Evolutionary conservation across 2,329 filamentous ascomycete genomes (phyloP).

Genomic region (Mycosphaerella sp.): DNA sequence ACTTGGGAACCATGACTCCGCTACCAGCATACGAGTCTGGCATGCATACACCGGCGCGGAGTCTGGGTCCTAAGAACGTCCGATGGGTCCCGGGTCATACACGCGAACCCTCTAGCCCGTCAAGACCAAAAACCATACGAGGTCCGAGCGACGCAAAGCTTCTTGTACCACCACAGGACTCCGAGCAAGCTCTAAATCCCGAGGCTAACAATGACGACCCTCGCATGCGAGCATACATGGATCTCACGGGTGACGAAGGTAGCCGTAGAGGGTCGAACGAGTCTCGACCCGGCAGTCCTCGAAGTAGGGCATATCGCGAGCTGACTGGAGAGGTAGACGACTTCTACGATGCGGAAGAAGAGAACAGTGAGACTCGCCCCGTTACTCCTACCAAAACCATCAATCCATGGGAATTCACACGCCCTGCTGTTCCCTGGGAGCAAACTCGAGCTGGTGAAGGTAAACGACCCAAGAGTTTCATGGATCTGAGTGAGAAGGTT

Average conservation of each 20-base stretch:
- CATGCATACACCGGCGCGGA: background rate
- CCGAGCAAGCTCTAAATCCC: background rate
- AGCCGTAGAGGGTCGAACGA: background rate
- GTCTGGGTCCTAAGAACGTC: slow-evolving; percentile 2
- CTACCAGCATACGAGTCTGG: slow-evolving; percentile 17
- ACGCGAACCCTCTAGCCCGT: slow-evolving; percentile 8
- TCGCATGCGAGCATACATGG: background rate
- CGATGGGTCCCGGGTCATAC: slow-evolving; percentile 4
- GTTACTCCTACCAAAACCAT: slow-evolving; percentile 5
- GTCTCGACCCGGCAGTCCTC: slow-evolving; percentile 1
- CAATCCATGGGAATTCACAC: slow-evolving; percentile 1
- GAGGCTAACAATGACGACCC: slow-evolving; percentile 1
- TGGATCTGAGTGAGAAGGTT: slow-evolving; percentile 14
- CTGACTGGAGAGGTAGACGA: slow-evolving; percentile 9
- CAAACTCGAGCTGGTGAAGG: background rate
- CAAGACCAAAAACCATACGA: background rate
- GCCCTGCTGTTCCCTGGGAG: background rate
- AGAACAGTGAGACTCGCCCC: slow-evolving; percentile 13
- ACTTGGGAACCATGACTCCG: slow-evolving; percentile 16
- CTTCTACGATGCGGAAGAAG: slow-evolving; percentile 3
- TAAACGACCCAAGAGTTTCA: slow-evolving; percentile 17
- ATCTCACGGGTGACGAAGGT: background rate
- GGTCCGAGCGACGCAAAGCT: background rate
- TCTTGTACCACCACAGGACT: slow-evolving; percentile 4
- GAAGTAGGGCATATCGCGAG: slow-evolving; percentile 11